Evolutionary conservation across 2,329 filamentous ascomycete species (phyloP), one percentile per base, ranked within the genome.

Genomic region (Cercospora sojina): DNA sequence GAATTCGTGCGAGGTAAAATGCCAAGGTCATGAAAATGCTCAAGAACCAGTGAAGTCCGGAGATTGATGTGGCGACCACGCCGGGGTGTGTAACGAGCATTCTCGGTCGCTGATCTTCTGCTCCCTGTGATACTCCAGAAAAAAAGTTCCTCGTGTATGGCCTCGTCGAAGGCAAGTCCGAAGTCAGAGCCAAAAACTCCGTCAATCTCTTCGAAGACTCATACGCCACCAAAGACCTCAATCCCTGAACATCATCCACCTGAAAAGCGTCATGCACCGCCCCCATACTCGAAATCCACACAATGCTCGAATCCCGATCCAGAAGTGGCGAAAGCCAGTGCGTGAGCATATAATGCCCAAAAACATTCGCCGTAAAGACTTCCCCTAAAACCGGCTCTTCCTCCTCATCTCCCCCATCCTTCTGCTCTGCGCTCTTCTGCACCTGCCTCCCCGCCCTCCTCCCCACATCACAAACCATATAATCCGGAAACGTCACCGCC

Each of bases 341-440:
- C 16, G 87, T 87, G 25, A 99, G 87, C 74, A 97, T 81, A 77
- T 99, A 98, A 80, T 99, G 95, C 0, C 95, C 95, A 76, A 99
- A 98, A 31, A 97, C 86, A 76, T 98, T 98, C 59, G 94, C 90
- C 77, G 90, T 90, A 77, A 98, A 99, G 18, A 97, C 88, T 71
- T 92, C 85, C 3, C 92, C 93, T 0, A 99, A 81, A 5, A 82
- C 80, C 0, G 90, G 88, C 65, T 88, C 56, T 9, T 38, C 49
- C 3, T 68, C 49, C 12, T 56, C 32, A 29, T 57, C 31, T 27
- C 25, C 23, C 58, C 58, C 43, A 27, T 57, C 5, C 70, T 70
- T 18, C 61, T 20, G 18, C 65, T 64, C 16, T n/a, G 29, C 1
- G 78, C 3, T 12, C n/a, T 35, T 41, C 16, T 61, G 25, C 13